These are phyloP conservation scores for Erythrobasidium hasegawianum DNA, from an alignment of 1,284 basidiomycete genomes.

Conservation along the genomic window DNA sequence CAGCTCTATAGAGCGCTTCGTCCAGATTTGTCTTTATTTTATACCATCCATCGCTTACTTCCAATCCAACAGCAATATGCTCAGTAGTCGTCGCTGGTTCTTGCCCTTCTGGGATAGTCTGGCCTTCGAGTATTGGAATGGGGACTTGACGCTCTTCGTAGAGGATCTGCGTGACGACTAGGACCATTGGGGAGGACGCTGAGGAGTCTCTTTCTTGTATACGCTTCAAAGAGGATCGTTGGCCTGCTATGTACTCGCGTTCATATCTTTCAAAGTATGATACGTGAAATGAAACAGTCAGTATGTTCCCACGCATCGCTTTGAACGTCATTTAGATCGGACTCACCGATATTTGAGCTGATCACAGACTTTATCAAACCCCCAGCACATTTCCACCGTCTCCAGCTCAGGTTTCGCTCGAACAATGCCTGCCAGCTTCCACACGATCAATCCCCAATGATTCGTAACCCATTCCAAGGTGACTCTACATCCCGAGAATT, in stretches of 20 bases:
- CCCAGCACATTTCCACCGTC: conserved; percentile 64
- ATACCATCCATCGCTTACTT: conserved; percentile 97
- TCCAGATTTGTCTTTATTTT: conserved; percentile 68
- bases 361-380: conserved; percentile 68
- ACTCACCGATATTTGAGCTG: conserved; percentile 81
- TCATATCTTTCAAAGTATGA: too few relatives aligned
- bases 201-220: conserved; percentile 73
- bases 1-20: conserved; percentile 65
- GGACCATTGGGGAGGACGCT: conserved; percentile 68
- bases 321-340: background rate
- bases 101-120: conserved; percentile 18
- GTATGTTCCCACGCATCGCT: background rate
- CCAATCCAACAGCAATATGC: conserved; percentile 56
- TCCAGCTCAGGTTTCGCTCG: conserved; percentile 60
- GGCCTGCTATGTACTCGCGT: conserved; percentile 72
- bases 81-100: conserved; percentile 8
- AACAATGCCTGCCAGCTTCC: conserved; percentile 87
- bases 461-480: conserved; percentile 80
- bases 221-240: conserved; percentile 72
- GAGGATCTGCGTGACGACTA: conserved; percentile 72
- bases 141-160: conserved; percentile 52
- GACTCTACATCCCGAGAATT: conserved; percentile 51
- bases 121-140: conserved; percentile 46
- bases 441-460: conserved; percentile 83
- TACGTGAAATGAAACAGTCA: too few relatives aligned